Conservation (phyloP, 768 basidiomycete species). For the Glaciozyma antarctica region DNA sequence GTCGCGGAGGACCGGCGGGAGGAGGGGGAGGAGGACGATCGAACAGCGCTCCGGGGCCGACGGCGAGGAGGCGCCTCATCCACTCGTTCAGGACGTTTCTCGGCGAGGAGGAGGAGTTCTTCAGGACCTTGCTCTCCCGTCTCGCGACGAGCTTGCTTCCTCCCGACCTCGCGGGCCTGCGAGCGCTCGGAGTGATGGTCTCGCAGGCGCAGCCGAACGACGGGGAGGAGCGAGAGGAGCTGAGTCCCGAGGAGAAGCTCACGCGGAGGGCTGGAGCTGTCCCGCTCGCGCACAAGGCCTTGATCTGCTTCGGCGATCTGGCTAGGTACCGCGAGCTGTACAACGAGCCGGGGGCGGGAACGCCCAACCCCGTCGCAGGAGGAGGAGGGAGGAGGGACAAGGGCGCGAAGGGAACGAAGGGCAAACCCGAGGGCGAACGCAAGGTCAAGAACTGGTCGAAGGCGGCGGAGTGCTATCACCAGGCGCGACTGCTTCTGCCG, state of each 20-base stretch:
- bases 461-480: constrained; percentile 72
- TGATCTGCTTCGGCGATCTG: constrained; percentile 88
- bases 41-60: constrained; percentile 36
- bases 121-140: constrained; percentile 67
- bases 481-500: constrained; percentile 70
- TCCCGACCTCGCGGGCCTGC: constrained; percentile 39
- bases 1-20: constrained; percentile 3
- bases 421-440: constrained; percentile 42
- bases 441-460: constrained; percentile 61
- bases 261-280: constrained; percentile 45
- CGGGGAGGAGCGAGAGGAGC: background rate
- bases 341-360: constrained; percentile 50
- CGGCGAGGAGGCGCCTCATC: constrained; percentile 75
- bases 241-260: constrained; percentile 35
- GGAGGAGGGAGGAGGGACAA: constrained; percentile 11
- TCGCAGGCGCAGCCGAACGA: background rate
- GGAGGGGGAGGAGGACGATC: constrained; percentile 7
- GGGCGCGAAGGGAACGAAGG: constrained; percentile 23
- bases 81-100: constrained; percentile 86
- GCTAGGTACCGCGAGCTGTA: constrained; percentile 88
- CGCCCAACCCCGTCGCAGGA: constrained; percentile 34
- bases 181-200: constrained; percentile 45
- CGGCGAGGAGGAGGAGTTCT: constrained; percentile 82
- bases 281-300: constrained; percentile 70
- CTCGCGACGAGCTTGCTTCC: constrained; percentile 43